phyloP scores from a whole-genome alignment of 1,284 basidiomycete genomes.

The Porphyrellus sp. region DNA sequence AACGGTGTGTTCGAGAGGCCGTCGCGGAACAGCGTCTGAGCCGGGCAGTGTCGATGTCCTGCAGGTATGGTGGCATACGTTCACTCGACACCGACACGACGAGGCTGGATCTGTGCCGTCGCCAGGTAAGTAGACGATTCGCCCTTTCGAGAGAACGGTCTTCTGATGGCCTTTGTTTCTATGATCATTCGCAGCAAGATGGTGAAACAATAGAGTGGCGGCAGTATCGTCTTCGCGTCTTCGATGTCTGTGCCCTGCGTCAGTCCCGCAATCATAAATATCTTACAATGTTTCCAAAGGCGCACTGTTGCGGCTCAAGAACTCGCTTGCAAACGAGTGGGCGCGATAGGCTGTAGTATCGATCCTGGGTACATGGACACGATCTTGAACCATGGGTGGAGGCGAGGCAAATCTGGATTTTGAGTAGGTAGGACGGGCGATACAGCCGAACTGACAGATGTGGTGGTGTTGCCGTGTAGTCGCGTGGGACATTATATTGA shows the following conservation, averaged over 20 bases:
- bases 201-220: slow-evolving; percentile 31
- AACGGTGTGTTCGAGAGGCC: slow-evolving; percentile 26
- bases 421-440: slow-evolving; percentile 33
- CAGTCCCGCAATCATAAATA: slow-evolving; percentile 41
- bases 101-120: slow-evolving; percentile 39
- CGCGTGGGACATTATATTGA: slow-evolving; percentile 43
- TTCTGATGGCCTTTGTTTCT: neutral
- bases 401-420: slow-evolving; percentile 35
- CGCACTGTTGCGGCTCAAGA: slow-evolving; percentile 25
- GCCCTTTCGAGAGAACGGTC: too few relatives aligned
- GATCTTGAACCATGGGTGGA: slow-evolving; percentile 37
- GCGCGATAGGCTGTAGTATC: slow-evolving; percentile 39
- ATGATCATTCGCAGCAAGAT: neutral
- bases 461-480: slow-evolving; percentile 41
- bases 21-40: slow-evolving; percentile 31
- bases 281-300: slow-evolving; percentile 34
- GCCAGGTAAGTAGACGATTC: slow-evolving; percentile 32
- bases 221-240: slow-evolving; percentile 40
- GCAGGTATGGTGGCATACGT: slow-evolving; percentile 37
- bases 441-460: slow-evolving; percentile 40
- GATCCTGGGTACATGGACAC: slow-evolving; percentile 48
- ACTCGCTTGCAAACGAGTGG: slow-evolving; percentile 40
- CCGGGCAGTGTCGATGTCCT: slow-evolving; percentile 41
- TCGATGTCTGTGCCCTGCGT: slow-evolving; percentile 42
- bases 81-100: slow-evolving; percentile 41